Evolutionary conservation across 2,329 filamentous ascomycete species (phyloP).

Genomic region (Colletotrichum sidae): DNA sequence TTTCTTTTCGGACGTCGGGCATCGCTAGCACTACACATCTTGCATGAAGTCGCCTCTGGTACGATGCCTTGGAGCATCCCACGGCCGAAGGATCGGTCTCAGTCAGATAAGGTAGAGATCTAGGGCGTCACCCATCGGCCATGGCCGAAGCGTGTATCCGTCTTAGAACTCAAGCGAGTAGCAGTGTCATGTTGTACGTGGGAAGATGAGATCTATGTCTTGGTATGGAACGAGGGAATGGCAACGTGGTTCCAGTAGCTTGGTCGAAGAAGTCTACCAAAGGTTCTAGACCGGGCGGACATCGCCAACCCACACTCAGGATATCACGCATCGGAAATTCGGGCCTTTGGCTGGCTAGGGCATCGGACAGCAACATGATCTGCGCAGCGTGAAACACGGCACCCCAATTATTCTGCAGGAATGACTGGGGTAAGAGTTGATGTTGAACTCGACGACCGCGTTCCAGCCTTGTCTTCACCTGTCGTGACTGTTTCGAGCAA

Average conservation of each 20-base stretch:
- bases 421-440: slow-evolving; percentile 1
- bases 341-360: too few species aligned
- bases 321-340: too few species aligned
- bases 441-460: slow-evolving; percentile 3
- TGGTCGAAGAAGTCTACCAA: slow-evolving; percentile 22
- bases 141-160: slow-evolving; percentile 12
- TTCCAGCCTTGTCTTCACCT: slow-evolving; percentile 15
- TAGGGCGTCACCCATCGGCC: not conserved
- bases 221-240: slow-evolving; percentile 4
- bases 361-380: slow-evolving; percentile 29
- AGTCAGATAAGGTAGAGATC: not conserved
- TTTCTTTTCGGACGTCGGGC: not conserved
- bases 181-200: slow-evolving; percentile 35
- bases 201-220: slow-evolving; percentile 2
- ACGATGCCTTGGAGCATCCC: not conserved
- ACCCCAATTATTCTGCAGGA: slow-evolving; percentile 3
- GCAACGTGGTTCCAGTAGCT: slow-evolving; percentile 32
- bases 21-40: too few species aligned
- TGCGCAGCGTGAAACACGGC: slow-evolving; percentile 21
- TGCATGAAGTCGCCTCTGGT: slow-evolving; percentile 3
- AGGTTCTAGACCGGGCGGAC: slow-evolving; percentile 13
- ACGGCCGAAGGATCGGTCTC: not conserved
- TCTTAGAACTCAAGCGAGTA: not conserved
- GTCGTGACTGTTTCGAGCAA: slow-evolving; percentile 28
- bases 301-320: too few species aligned